Evolutionary conservation across 345 rosid genomes (phyloP).

Genomic region (Salix brachista): DNA sequence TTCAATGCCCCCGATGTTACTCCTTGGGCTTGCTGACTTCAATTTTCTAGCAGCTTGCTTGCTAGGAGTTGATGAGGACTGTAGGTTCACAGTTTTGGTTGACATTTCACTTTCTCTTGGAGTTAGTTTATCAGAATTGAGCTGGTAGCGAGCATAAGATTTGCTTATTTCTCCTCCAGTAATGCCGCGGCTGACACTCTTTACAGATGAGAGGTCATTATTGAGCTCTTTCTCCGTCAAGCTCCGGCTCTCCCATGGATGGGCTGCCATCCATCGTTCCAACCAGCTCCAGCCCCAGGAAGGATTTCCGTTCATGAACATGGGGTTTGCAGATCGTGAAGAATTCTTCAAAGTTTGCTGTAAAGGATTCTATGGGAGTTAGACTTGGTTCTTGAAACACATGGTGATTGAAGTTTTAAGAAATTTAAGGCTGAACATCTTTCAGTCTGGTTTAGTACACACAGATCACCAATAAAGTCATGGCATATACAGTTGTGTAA

Average conservation of each 20-base stretch:
- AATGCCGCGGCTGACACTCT: constrained; percentile 37
- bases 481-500: too few species aligned
- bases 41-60: constrained; percentile 46
- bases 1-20: constrained; percentile 38
- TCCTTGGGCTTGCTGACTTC: constrained; percentile 52
- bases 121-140: constrained; percentile 57
- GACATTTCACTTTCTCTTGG: constrained; percentile 61
- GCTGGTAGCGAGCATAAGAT: constrained; percentile 57
- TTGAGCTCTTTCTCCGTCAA: constrained; percentile 53
- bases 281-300: constrained; percentile 99
- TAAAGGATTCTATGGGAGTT: constrained; percentile 7
- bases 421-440: too few species aligned
- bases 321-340: constrained; percentile 47
- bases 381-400: not conserved
- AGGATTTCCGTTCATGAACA: constrained; percentile 83
- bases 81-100: constrained; percentile 47
- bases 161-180: constrained; percentile 59
- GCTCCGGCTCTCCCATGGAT: constrained; percentile 60
- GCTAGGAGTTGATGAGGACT: constrained; percentile 50
- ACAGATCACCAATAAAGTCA: too few species aligned
- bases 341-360: constrained; percentile 88
- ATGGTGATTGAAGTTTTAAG: not conserved
- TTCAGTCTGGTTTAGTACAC: too few species aligned
- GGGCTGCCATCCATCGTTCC: constrained; percentile 95
- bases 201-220: constrained; percentile 48